phyloP scores from a whole-genome alignment of 495 filamentous ascomycete genomes.

The Paragyromitra xinjiangensis region DNA sequence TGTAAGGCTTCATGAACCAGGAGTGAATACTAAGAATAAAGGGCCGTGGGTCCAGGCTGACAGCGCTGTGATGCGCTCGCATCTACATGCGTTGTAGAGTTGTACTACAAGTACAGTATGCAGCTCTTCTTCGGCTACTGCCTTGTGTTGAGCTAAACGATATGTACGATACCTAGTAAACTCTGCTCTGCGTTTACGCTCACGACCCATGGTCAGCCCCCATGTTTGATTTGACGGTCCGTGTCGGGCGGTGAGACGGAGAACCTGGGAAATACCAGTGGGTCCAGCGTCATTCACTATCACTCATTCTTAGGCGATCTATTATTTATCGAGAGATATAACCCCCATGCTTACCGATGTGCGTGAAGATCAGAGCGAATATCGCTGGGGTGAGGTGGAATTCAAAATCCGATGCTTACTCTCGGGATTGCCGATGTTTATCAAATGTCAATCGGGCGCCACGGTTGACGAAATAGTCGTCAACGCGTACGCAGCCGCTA shows the following conservation, averaged over 20 bases:
- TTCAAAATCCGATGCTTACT: not conserved
- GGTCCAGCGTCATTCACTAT: constrained; percentile 34
- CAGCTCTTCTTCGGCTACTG: constrained; percentile 18
- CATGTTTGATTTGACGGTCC: not conserved
- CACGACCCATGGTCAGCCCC: constrained; percentile 7
- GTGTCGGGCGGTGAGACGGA: not conserved
- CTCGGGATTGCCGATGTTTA: constrained; percentile 3
- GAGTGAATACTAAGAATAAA: constrained; percentile 4
- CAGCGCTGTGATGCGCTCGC: constrained; percentile 28
- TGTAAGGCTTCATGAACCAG: constrained; percentile 7
- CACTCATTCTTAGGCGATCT: constrained; percentile 31
- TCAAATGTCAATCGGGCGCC: not conserved
- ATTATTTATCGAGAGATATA: not conserved
- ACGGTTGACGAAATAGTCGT: constrained; percentile 20
- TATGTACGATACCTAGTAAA: constrained; percentile 13
- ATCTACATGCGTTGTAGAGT: constrained; percentile 20
- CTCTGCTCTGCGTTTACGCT: not conserved
- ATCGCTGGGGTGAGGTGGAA: not conserved
- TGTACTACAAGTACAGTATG: constrained; percentile 1
- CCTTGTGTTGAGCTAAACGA: constrained; percentile 20
- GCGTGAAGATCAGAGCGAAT: not conserved
- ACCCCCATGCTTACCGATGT: not conserved
- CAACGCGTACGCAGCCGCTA: not conserved
- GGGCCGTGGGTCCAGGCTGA: constrained; percentile 35
- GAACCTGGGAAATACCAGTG: not conserved